Conservation (phyloP, 148 eudicot genomes). For the Vaccinium myrtillus region DNA sequence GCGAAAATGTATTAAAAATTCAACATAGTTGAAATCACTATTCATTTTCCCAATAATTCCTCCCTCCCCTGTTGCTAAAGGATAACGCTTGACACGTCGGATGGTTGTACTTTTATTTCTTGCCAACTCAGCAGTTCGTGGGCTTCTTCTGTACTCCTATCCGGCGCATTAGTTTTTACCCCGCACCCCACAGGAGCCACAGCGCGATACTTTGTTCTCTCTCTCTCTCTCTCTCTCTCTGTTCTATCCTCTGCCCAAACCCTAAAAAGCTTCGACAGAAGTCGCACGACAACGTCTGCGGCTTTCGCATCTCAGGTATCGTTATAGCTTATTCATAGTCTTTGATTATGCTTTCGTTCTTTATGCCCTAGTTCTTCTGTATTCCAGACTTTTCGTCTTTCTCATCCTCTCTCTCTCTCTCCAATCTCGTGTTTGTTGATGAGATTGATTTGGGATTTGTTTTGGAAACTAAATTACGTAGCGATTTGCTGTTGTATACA, state of each 20-base stretch:
- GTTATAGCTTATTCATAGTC: not conserved
- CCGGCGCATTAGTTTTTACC: not conserved
- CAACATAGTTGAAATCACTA: no score
- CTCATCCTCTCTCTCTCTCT: not conserved
- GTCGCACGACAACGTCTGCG: not conserved
- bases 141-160: not conserved
- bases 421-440: not conserved
- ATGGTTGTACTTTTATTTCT: not conserved
- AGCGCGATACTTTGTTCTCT: not conserved
- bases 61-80: not conserved
- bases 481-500: not conserved
- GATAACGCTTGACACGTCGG: not conserved
- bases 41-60: no score
- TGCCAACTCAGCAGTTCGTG: not conserved
- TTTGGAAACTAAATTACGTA: not conserved
- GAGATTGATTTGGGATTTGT: not conserved
- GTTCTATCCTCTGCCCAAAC: slow-evolving; percentile 3
- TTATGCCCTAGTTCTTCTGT: slow-evolving; percentile 8
- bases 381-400: not conserved
- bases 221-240: not conserved
- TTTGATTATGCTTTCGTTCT: not conserved
- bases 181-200: not conserved
- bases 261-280: not conserved
- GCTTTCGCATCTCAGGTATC: slow-evolving; percentile 14
- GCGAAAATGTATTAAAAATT: no score